Evolutionary conservation across 768 basidiomycete species (phyloP), one percentile per base, ranked within the genome.

Genomic region (Hemileccinum rubropunctum): DNA sequence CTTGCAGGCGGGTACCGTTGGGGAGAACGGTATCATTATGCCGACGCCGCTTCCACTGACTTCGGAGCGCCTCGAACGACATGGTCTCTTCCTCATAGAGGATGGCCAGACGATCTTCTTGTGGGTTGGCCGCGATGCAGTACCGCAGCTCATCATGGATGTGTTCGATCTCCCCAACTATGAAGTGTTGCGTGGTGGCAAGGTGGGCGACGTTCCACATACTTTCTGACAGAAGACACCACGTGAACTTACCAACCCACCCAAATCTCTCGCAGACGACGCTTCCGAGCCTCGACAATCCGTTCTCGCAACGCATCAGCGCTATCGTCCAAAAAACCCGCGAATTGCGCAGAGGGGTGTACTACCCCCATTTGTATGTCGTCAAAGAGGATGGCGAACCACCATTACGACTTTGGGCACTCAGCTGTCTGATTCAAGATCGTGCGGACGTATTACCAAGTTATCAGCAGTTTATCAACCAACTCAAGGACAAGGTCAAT

Each of bases 371-470:
- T 66, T 73, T 99, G 7, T 99, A 98, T 62, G 76, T 98, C 45
- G 94, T 98, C 62, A 99, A 98, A 72, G 94, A 98, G 67, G 97
- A 99, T 58, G 95, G 94, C 52, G 97, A 99, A 69, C 90, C 93
- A 6, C 87, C 94, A 39, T 75, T 99, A 62, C 78, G 95, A 53
- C 78, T 94, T 51, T 99, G 97, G 97, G 97, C 95, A 1, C 78
- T 99, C 53, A 93, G 91, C 63, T 82, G 83, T 61, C 81, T 99
- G 57, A 88, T 98, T 58, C 95, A 98, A 72, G 97, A 98, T 69
- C 86, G 97, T 50, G 86, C 91, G 60, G 97, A 99, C 67, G 84
- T 91, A 52, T 75, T 92, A 63, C 94, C 94, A 42, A 97, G 94
- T 66, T 99, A 98, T 71, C 88, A 93, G 62, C 95, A 98, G 68